Conservation (phyloP, 352 stramenopile species). For the Hyaloperonospora arabidopsidis region DNA sequence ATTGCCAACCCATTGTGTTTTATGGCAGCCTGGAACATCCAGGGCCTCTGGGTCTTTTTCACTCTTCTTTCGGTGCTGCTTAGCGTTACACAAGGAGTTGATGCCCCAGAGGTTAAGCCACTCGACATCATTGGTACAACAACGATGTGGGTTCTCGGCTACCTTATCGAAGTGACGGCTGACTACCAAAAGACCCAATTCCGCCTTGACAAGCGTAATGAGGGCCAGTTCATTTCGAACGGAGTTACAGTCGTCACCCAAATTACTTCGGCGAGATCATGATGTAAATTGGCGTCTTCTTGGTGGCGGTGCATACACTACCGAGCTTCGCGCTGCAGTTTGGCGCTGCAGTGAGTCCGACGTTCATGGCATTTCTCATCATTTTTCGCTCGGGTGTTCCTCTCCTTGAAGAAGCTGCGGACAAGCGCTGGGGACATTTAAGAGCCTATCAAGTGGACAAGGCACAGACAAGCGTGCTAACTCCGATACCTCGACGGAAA, state of each 20-base stretch:
- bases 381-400: conserved; percentile 65
- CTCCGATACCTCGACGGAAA: conserved; percentile 31
- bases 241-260: conserved; percentile 85
- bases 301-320: conserved; percentile 40
- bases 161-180: conserved; percentile 59
- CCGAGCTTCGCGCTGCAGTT: conserved; percentile 25
- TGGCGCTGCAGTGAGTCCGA: conserved; percentile 45
- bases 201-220: conserved; percentile 46
- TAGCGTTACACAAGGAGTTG: conserved; percentile 30
- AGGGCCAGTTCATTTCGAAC: conserved; percentile 69
- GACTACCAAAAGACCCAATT: conserved; percentile 83
- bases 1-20: conserved; percentile 56
- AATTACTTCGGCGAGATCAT: conserved; percentile 91
- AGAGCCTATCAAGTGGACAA: conserved; percentile 79
- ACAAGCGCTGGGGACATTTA: conserved; percentile 58
- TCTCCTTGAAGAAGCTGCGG: conserved; percentile 61
- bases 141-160: conserved; percentile 58
- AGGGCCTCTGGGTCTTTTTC: conserved; percentile 77
- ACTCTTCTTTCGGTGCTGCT: conserved; percentile 67
- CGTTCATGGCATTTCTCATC: conserved; percentile 70
- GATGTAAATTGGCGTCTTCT: conserved; percentile 78
- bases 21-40: conserved; percentile 71
- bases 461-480: conserved; percentile 50
- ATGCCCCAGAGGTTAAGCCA: conserved; percentile 15
- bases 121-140: conserved; percentile 36